phyloP scores from a whole-genome alignment of 176 grass and related monocot genomes.

The Cocos nucifera region DNA sequence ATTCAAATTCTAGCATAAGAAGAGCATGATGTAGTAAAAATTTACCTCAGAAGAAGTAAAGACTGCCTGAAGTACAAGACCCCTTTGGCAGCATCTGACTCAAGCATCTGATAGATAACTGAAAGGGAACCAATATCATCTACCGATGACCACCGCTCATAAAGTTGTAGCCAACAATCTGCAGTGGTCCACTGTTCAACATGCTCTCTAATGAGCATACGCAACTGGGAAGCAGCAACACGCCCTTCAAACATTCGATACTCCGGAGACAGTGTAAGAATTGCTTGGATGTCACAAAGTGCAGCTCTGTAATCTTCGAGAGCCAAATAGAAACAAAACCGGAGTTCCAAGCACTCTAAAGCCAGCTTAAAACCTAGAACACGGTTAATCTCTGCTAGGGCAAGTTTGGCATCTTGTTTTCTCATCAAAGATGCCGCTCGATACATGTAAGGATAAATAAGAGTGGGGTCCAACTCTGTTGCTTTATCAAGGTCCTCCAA shows the following conservation, averaged over 20 bases:
- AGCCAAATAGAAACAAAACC: constrained; percentile 65
- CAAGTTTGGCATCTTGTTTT: constrained; percentile 68
- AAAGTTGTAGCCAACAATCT: constrained; percentile 92
- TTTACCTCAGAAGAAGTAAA: constrained; percentile 86
- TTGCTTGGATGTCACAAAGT: constrained; percentile 77
- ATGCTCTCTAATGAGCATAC: constrained; percentile 57
- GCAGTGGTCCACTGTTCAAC: constrained; percentile 82
- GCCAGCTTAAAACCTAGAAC: constrained; percentile 80
- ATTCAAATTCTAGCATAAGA: too few relatives aligned
- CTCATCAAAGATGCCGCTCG: constrained; percentile 71
- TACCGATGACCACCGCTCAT: constrained; percentile 76
- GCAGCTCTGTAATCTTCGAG: constrained; percentile 78
- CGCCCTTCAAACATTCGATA: constrained; percentile 84
- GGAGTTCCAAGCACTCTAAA: constrained; percentile 72
- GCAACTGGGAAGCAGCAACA: constrained; percentile 72
- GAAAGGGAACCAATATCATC: constrained; percentile 92
- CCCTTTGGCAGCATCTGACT: constrained; percentile 79
- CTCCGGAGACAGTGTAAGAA: constrained; percentile 67
- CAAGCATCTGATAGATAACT: constrained; percentile 85
- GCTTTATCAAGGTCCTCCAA: constrained; percentile 63
- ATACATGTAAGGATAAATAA: constrained; percentile 89
- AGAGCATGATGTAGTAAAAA: constrained; percentile 3
- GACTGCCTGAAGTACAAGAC: constrained; percentile 89
- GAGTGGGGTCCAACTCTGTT: constrained; percentile 79
- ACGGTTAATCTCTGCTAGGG: constrained; percentile 71